A percentile compares a stretch with the other conserved stretches of the same genome.
phyloP scores from a whole-genome alignment of 108 stramenopile species.

The Cyclotella baltica region DNA sequence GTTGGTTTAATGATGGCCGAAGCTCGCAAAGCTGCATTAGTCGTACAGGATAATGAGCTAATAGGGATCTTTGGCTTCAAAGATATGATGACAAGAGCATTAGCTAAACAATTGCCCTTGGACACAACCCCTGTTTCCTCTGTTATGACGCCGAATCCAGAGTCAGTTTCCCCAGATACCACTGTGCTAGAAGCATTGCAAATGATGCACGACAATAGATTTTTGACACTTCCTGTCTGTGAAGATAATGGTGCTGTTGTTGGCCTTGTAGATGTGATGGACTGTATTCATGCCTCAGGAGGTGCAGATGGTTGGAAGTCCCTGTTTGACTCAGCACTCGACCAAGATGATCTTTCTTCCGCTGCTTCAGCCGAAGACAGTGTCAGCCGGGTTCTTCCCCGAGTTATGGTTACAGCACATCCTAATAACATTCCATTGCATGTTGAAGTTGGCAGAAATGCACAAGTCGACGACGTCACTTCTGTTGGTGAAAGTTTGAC shows the following conservation, averaged over 20 bases:
- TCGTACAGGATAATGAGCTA: constrained; percentile 79
- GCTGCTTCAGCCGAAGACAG: constrained; percentile 43
- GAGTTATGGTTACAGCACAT: constrained; percentile 44
- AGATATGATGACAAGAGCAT: constrained; percentile 91
- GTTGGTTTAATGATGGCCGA: constrained; percentile 88
- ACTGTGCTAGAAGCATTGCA: constrained; percentile 91
- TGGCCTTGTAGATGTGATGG: constrained; percentile 97
- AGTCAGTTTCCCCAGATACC: constrained; percentile 88
- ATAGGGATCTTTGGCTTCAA: constrained; percentile 95
- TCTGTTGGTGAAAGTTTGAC: constrained; percentile 63
- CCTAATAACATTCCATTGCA: constrained; percentile 83
- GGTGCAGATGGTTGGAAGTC: constrained; percentile 85
- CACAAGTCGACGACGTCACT: constrained; percentile 41
- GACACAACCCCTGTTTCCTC: constrained; percentile 70
- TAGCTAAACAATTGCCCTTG: constrained; percentile 84
- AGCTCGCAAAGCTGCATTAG: constrained; percentile 83
- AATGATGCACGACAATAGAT: constrained; percentile 94
- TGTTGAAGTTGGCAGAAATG: constrained; percentile 64
- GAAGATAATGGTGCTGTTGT: constrained; percentile 84
- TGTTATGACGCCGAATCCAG: constrained; percentile 95
- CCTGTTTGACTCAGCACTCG: constrained; percentile 39
- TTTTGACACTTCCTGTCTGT: constrained; percentile 92
- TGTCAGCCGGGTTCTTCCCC: constrained; percentile 40
- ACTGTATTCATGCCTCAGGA: constrained; percentile 87
- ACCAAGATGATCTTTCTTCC: constrained; percentile 47